Base-by-base conservation (phyloP, 2,329 filamentous ascomycete genomes). In the Talaromyces sp. region DNA sequence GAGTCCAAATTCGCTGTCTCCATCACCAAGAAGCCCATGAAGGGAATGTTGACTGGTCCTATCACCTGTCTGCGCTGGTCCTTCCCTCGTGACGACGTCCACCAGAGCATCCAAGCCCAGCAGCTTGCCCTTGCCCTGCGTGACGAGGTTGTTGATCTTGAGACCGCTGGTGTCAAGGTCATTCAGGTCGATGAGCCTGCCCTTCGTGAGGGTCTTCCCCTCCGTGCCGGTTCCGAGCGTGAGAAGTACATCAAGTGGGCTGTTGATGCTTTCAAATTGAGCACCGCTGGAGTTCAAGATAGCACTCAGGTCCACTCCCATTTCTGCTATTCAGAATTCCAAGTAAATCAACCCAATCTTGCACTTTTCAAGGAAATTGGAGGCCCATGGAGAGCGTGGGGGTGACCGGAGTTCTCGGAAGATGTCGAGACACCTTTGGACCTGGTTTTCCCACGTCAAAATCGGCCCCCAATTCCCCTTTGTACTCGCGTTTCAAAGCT, bases 241-340 rank as follows among this genome's bases (percentile, higher is more conserved):
- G 91, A 96, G 75, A 90, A 90, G 72, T 99, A 99, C 86, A 87
- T 99, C 66, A 82, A 88, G 68, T 99, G 94, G 94, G 94, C 94
- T 57, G 94, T 99, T 70, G 88, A 96, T 81, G 91, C 92, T 69
- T 99, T 99, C 91, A 91, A 90, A 76, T 90, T 99, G 65, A 87
- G 93, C 64, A 95, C 92, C 68, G 87, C 91, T 56, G 94, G 91
- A 76, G 93, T 99, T 57, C 81, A 91, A 80, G 91, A 99, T 78
- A 90, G 88, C 54, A 99, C 94, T 65, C 94, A 99, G 85, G 97
- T 99, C 77, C 94, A 99, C 88, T 97, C 92, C 61, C 94, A 99
- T 85, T 99, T 99, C 90, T 99, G 94, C 80, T 99, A 99, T 88
- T 97, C 94, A 48, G 94, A 99, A 85, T 99, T 99, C 90, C 94